Conservation (phyloP, 352 stramenopile species). For the Pythium rishiriense region DNA sequence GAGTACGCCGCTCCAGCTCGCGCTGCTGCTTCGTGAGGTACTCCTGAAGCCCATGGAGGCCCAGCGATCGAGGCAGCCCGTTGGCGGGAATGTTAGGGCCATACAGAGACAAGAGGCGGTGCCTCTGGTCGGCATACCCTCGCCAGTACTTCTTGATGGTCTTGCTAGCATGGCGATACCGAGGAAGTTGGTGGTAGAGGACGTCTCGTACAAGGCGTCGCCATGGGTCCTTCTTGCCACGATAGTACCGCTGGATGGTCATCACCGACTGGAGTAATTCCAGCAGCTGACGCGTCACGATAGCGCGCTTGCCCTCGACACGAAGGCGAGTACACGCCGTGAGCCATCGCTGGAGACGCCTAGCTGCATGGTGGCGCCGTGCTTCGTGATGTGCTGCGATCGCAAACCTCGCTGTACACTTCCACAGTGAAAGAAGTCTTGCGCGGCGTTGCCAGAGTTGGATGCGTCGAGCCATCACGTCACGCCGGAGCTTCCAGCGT, state of each 20-base stretch:
- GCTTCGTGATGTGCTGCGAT: not conserved
- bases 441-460: constrained; percentile 15
- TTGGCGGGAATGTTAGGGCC: not conserved
- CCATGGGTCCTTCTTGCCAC: constrained; percentile 37
- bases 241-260: constrained; percentile 45
- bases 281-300: constrained; percentile 22
- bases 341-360: constrained; percentile 7
- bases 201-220: constrained; percentile 26
- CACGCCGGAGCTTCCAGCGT: constrained; percentile 11
- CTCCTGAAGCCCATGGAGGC: constrained; percentile 23
- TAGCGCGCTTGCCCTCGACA: constrained; percentile 17
- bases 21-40: constrained; percentile 28
- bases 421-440: constrained; percentile 12
- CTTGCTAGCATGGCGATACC: not conserved
- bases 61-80: not conserved
- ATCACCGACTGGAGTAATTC: constrained; percentile 29
- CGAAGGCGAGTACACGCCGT: not conserved
- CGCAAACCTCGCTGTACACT: not conserved
- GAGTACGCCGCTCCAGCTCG: not conserved
- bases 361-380: not conserved
- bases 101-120: not conserved
- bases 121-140: not conserved
- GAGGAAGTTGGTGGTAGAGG: constrained; percentile 35
- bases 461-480: constrained; percentile 1
- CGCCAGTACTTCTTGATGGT: not conserved